phyloP scores from a whole-genome alignment of 345 rosid species.

The Jatropha curcas region DNA sequence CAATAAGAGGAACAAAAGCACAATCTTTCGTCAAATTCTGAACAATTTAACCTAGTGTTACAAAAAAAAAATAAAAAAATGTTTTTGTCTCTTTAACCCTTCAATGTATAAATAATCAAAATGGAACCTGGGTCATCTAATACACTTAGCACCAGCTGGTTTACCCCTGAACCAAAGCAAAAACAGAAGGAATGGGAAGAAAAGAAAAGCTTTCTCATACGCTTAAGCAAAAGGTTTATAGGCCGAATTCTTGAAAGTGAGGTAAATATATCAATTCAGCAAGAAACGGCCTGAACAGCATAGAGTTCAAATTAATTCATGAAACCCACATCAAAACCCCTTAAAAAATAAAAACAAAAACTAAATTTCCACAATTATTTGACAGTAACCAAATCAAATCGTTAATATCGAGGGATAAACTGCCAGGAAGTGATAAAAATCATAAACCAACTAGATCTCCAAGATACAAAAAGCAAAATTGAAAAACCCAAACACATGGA shows the following conservation, averaged over 20 bases:
- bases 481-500: constrained; percentile 10
- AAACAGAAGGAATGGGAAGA: neutral
- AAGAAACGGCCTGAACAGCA: neutral
- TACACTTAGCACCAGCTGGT: neutral
- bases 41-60: neutral
- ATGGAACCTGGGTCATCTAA: neutral
- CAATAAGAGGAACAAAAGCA: neutral
- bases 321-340: neutral
- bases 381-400: neutral
- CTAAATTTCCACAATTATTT: constrained; percentile 13
- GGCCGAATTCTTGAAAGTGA: neutral
- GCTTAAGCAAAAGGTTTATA: neutral
- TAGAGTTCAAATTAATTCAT: neutral
- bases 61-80: neutral
- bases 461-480: constrained; percentile 16
- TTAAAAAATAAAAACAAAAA: neutral
- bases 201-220: neutral
- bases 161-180: neutral
- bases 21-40: neutral
- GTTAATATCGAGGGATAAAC: neutral
- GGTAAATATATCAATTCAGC: neutral
- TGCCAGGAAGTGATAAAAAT: neutral
- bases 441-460: constrained; percentile 33
- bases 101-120: neutral
- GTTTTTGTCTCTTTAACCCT: neutral